Evolutionary conservation across 2,329 filamentous ascomycete genomes (phyloP), one percentile per base, ranked within the genome.

Genomic region (Claviceps purpurea): DNA sequence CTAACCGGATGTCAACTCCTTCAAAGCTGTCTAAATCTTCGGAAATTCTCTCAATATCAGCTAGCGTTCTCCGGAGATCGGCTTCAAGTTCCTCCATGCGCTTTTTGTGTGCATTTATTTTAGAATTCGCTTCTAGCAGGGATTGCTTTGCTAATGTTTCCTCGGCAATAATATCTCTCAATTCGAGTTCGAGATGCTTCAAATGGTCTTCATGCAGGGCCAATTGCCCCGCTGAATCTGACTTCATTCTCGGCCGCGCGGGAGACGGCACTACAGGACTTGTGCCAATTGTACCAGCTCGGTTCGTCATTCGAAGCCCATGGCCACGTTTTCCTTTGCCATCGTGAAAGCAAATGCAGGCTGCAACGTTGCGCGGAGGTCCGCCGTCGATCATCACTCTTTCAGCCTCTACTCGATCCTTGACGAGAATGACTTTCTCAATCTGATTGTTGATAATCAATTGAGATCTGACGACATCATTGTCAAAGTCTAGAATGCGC

Each of bases 391-490:
- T 80, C 77, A 95, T 87, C 46, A 87, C 77, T 4, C 74, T 69
- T 44, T 84, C 74, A 1, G 84, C 93, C 52, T 87, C 77, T 1
- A 74, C 66, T 30, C 86, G 74, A 34, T 84, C 73, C 52, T 82
- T 73, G 51, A 96, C 81, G 1, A 98, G 73, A 5, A 95, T 79
- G 7, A 84, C 81, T 65, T 96, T 90, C 56, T 98, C 93, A 50
- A 96, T 88, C 6, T 72, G 70, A 59, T 89, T 78, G 56, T 83
- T 84, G 64, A 97, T 93, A 61, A 98, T 84, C 47, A 97, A 72
- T 54, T 89, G 84, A 55, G 89, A 85, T 49, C 82, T 82, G 20
- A 96, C 84, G 44, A 86, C 69, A 20, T 86, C 78, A 58, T 91
- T 81, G 55, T 93, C 87, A 56, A 97, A 86, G 66, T 89, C 84